Evolutionary conservation across 2,329 filamentous ascomycete species (phyloP), one percentile per base, ranked within the genome.

Genomic region (Trichoderma atroviride): DNA sequence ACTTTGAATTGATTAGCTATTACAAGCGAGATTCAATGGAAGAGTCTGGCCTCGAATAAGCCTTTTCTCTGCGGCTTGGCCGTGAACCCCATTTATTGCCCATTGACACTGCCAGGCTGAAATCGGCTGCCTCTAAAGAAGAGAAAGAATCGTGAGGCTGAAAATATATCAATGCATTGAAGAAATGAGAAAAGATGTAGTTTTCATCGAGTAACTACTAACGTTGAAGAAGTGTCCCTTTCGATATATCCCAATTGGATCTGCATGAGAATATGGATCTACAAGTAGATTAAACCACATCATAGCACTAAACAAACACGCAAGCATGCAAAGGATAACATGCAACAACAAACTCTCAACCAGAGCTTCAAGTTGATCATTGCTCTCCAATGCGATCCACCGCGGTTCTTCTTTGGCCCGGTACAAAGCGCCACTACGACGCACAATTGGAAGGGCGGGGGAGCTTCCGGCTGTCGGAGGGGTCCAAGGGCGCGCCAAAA

Each of bases 401-500:
- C n/a, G 61, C 61, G 61, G 47, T 50, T 64, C 33, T 52, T 40
- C 47, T 55, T 64, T 72, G 71, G 71, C 63, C 71, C 70, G 70
- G 69, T 19, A 70, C 67, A 72, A 72, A 66, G 70, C 71, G 71
- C 63, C 57, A 40, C 37, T 53, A 40, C 37, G 16, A 7, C 16
- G 33, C 33, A 22, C n/a, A 60, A 64, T 35, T 40, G 11, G 31
- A 64, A 61, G 68, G 68, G 64, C 65, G 65, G 69, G 58, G 47
- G 50, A 52, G 55, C 63, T 67, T 59, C 63, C 63, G 63, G 63
- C 62, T 22, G n/a, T 68, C 69, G 69, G 68, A 70, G 63, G 57
- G 56, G 60, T 43, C 31, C 40, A 29, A 16, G n/a, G 53, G 2
- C 64, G 13, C 13, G 33, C 6, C 27, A 16, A 56, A 56, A 56